Base-by-base conservation (phyloP, 1,139 yeast genomes). In the Pichia sp. region DNA sequence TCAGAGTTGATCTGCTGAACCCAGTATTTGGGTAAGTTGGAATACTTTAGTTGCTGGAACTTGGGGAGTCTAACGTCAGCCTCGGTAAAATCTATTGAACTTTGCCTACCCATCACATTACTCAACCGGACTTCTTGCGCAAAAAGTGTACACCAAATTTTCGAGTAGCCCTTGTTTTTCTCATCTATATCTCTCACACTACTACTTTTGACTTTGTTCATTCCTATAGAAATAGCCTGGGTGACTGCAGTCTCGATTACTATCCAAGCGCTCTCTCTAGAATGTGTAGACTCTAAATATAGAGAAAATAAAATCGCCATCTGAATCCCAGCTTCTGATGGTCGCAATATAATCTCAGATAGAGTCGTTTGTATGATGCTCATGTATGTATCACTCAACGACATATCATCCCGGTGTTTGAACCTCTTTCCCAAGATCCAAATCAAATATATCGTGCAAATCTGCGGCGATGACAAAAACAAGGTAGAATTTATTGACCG, bases 121-220 rank as follows among this genome's bases (percentile, higher is more conserved):
- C 48, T 45, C 29, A 45, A 45, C 31, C 48, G 8, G 23, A 45
- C 48, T 45, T 45, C 48, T 30, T 45, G 48, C 13, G 38, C 36
- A 45, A 45, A 45, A n/a, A 45, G 23, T 4, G 48, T 45, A 45
- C 48, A 45, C 48, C 48, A 45, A 8, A 45, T 45, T 45, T 45
- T 45, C 8, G 48, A 45, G n/a, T 30, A 26, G 8, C 15, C 31
- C 8, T 45, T 45, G n/a, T n/a, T 45, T 26, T 29, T n/a, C 31
- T 36, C 23, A 15, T 31, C 15, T 10, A 30, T n/a, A 31, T 45
- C 7, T 29, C 19, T 26, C 47, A 31, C 5, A 6, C 15, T 45
- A n/a, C 34, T 6, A 16, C 16, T 23, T 31, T 45, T n/a, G 13
- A 15, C 13, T 45, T 45, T 45, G 16, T 45, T 45, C 8, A 45